Evolutionary conservation across 345 rosid species (phyloP).

Genomic region (Schrenkiella parvula): DNA sequence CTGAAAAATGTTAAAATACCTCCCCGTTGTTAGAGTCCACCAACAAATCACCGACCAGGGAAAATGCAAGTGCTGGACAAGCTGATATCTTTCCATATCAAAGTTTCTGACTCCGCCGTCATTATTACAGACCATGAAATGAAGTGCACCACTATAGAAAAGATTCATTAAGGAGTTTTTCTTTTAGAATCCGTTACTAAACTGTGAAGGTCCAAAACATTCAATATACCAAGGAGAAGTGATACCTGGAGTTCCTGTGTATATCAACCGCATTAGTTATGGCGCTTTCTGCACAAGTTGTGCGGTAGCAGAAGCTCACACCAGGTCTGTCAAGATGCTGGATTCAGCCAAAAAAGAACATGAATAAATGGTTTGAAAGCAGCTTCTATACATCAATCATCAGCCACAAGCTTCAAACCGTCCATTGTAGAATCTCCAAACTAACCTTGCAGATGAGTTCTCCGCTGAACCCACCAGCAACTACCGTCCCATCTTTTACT

Average conservation of each 20-base stretch:
- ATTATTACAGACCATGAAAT: neutral
- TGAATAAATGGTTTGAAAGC: neutral
- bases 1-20: neutral
- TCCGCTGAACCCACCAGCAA: neutral
- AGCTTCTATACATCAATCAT: neutral
- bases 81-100: neutral
- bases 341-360: neutral
- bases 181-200: neutral
- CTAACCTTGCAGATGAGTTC: slow-evolving; percentile 2
- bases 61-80: neutral
- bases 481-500: neutral
- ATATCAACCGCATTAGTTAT: neutral
- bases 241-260: neutral
- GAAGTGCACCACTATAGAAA: neutral
- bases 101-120: neutral
- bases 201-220: neutral
- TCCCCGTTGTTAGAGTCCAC: neutral
- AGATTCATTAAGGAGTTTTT: too few relatives aligned
- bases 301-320: slow-evolving; percentile 2
- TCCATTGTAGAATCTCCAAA: neutral
- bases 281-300: neutral
- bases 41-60: neutral
- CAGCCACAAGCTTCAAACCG: neutral
- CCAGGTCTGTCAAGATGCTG: slow-evolving; percentile 1
- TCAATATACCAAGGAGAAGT: neutral